Percentiles rank a stretch among this genome's conserved stretches.
phyloP scores from a whole-genome alignment of 2,329 filamentous ascomycete genomes.

The Colletotrichum sp. region DNA sequence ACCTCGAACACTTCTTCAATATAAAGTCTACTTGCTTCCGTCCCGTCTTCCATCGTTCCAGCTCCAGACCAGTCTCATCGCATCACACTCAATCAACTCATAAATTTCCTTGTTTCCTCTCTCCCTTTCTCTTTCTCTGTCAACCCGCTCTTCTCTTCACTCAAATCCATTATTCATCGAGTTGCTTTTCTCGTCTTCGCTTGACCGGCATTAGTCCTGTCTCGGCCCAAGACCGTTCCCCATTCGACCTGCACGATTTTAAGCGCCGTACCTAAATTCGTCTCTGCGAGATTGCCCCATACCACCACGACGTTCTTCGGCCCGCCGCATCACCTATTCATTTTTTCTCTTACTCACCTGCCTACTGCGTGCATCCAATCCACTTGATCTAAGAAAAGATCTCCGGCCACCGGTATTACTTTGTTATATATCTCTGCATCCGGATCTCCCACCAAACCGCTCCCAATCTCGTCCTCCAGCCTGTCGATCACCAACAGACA shows the following conservation, averaged over 20 bases:
- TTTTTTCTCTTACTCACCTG: not conserved
- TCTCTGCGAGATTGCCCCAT: constrained; percentile 8
- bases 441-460: not conserved
- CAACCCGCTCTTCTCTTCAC: not conserved
- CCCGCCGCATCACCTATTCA: constrained; percentile 3
- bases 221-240: not conserved
- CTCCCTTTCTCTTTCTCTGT: not conserved
- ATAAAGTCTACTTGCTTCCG: constrained; percentile 12
- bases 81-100: not conserved
- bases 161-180: not conserved
- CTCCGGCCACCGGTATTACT: constrained; percentile 5
- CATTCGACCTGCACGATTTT: constrained; percentile 1
- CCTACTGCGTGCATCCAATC: not conserved
- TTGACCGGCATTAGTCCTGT: constrained; percentile 18
- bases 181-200: not conserved
- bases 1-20: not conserved
- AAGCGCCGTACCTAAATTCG: constrained; percentile 21
- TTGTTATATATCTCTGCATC: constrained; percentile 4
- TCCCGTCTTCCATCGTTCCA: not conserved
- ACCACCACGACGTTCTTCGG: not conserved
- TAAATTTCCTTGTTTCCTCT: not conserved
- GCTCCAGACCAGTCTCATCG: not conserved
- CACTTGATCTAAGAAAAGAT: constrained; percentile 16
- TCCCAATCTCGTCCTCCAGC: not conserved
- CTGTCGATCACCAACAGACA: not conserved